A percentile compares a stretch with the other conserved stretches of the same genome.
These are phyloP conservation scores for Vitis hybrid DNA, from an alignment of 177 flowering plant species.

Conservation along the genomic window DNA sequence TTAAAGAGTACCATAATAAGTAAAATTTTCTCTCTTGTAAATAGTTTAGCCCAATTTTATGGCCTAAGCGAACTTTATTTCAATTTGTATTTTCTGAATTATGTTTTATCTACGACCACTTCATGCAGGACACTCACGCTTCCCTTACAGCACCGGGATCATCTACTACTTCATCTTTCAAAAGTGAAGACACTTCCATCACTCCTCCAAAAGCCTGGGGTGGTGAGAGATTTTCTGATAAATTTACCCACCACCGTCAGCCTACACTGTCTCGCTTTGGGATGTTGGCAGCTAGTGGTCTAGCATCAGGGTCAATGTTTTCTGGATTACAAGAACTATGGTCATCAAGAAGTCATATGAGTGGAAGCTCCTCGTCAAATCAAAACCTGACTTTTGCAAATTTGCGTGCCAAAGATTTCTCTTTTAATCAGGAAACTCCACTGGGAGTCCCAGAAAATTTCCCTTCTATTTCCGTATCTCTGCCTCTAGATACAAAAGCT, in stretches of 20 bases:
- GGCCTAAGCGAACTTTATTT: too few relatives aligned
- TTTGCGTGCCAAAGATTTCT: slow-evolving; percentile 43
- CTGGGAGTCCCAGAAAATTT: slow-evolving; percentile 43
- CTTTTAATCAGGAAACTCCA: slow-evolving; percentile 46
- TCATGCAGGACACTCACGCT: slow-evolving; percentile 62
- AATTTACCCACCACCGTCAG: slow-evolving; percentile 45
- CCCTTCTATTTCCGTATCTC: slow-evolving; percentile 43
- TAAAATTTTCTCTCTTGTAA: too few relatives aligned
- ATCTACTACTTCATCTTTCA: slow-evolving; percentile 51
- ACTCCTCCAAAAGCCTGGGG: slow-evolving; percentile 99
- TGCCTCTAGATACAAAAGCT: slow-evolving; percentile 39
- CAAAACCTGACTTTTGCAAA: slow-evolving; percentile 32
- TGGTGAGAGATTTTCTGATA: slow-evolving; percentile 72
- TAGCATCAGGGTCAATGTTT: slow-evolving; percentile 47
- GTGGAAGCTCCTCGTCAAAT: slow-evolving; percentile 32
- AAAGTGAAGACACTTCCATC: slow-evolving; percentile 52
- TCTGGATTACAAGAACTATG: slow-evolving; percentile 54
- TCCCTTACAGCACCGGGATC: slow-evolving; percentile 41
- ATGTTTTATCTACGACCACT: neutral
- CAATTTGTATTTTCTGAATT: too few relatives aligned
- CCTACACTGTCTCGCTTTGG: slow-evolving; percentile 63
- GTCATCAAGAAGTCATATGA: slow-evolving; percentile 38
- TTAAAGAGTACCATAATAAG: too few relatives aligned
- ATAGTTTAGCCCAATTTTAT: too few relatives aligned
- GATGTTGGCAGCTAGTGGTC: slow-evolving; percentile 35